These are phyloP conservation scores for Paramyrothecium roridum DNA, from an alignment of 2,329 filamentous ascomycete species.

Conservation along the genomic window DNA sequence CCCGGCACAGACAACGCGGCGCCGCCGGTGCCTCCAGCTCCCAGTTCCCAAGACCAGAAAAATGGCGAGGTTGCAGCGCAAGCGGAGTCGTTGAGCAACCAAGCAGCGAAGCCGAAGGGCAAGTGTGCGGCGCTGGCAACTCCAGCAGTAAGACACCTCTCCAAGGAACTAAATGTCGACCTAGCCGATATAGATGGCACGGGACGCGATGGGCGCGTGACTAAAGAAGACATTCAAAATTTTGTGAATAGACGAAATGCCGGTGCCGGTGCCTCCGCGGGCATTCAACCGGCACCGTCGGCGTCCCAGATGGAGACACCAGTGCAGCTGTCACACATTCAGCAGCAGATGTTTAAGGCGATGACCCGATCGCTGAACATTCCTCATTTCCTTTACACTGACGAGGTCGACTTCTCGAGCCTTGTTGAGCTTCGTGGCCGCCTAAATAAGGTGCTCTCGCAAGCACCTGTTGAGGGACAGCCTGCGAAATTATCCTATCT, in stretches of 20 bases:
- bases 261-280: slow-evolving; percentile 14
- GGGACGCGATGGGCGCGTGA: slow-evolving; percentile 83
- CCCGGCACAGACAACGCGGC: slow-evolving; percentile 22
- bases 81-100: slow-evolving; percentile 9
- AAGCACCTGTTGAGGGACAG: slow-evolving; percentile 38
- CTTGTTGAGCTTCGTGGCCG: slow-evolving; percentile 70
- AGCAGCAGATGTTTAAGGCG: slow-evolving; percentile 92
- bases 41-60: background rate
- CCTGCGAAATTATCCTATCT: slow-evolving; percentile 78
- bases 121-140: slow-evolving; percentile 78
- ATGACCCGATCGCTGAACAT: slow-evolving; percentile 93
- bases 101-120: slow-evolving; percentile 38
- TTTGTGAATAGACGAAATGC: slow-evolving; percentile 57
- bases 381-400: slow-evolving; percentile 93
- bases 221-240: slow-evolving; percentile 86
- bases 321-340: slow-evolving; percentile 70
- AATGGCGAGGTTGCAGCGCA: slow-evolving; percentile 2
- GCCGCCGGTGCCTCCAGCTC: slow-evolving; percentile 14
- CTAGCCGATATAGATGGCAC: slow-evolving; percentile 80
- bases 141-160: slow-evolving; percentile 85
- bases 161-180: slow-evolving; percentile 74
- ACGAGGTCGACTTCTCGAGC: slow-evolving; percentile 78
- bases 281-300: slow-evolving; percentile 18
- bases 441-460: slow-evolving; percentile 64
- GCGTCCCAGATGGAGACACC: slow-evolving; percentile 64